Conservation (phyloP, 768 basidiomycete genomes). For the Rhodosporidiobolus sp. region DNA sequence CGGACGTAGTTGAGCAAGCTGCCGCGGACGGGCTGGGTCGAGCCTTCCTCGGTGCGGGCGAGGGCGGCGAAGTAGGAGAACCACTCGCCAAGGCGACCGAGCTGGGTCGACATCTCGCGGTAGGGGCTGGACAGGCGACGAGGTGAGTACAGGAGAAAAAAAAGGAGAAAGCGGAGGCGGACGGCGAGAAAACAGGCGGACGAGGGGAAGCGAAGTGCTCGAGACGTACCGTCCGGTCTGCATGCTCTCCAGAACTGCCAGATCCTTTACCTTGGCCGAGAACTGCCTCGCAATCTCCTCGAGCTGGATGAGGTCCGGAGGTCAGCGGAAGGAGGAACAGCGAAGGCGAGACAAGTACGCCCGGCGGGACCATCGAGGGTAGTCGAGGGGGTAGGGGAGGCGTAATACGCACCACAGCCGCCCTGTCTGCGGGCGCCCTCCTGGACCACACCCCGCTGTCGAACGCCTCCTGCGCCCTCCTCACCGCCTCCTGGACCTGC, state of each 20-base stretch:
- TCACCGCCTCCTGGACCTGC: constrained; percentile 20
- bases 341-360: not conserved
- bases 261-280: constrained; percentile 10
- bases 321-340: no score
- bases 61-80: constrained; percentile 70
- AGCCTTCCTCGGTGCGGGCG: constrained; percentile 64
- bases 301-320: not conserved
- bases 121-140: constrained; percentile 52
- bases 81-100: constrained; percentile 78
- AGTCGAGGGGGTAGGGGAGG: not conserved
- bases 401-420: constrained; percentile 6
- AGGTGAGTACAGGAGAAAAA: not conserved
- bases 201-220: not conserved
- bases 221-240: constrained; percentile 47
- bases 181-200: no score
- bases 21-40: constrained; percentile 70
- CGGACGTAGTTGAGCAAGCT: constrained; percentile 73
- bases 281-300: constrained; percentile 14
- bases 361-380: not conserved
- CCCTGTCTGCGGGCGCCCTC: constrained; percentile 28
- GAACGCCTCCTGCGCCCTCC: constrained; percentile 12
- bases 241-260: constrained; percentile 28
- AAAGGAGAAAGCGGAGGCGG: not conserved
- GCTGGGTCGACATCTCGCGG: constrained; percentile 76
- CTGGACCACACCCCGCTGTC: constrained; percentile 25